Base-by-base conservation (phyloP, 129 eudicot genomes). In the Artemisia argyi region DNA sequence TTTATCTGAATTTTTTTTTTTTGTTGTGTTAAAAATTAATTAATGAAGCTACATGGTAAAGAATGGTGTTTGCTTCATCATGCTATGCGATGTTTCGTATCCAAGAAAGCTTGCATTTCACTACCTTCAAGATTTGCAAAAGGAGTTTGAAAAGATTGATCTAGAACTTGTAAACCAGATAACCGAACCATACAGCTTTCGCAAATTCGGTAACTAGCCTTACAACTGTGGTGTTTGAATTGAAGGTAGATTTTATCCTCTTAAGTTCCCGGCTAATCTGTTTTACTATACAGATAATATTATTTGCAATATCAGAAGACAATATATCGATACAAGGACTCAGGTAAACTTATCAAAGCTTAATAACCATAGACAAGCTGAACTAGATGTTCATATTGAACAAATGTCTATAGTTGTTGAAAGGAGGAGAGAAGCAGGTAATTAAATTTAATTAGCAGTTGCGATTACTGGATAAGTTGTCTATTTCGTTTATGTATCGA, bases 61-160 rank as follows among this genome's bases (percentile, higher is more conserved):
- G 83, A 80, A 80, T 74, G 91, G 84, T 53, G 32, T 86, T 73
- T 86, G 87, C 79, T 83, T 77, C 87, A 80, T 86, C 58, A 75
- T 82, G 47, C 55, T 86, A 24, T 77, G 87, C 69, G 85, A 83
- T 66, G 75, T 75, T 53, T 73, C 79, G 1, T 86, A 86, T 72
- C 91, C 91, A 62, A 77, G 78, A 78, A 86, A 80, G 68, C 87
- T 86, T 66, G 87, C 85, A 58, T 80, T 80, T 48, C 72, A 69
- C 67, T 83, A 83, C 73, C 79, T 86, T 5, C 79, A 83, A 74
- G 91, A 86, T 74, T 68, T 83, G 81, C 78, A 63, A 3, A 77
- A 70, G 83, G 85, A 80, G 72, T 86, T 86, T 46, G 73, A 76
- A n/a, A 79, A 82, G 80, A 51, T 83, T 47, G 81, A 83, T 61